Percentiles rank a stretch among this genome's conserved stretches.
These are phyloP conservation scores for Candida qinlingensis DNA, from an alignment of 805 yeast species.

Conservation along the genomic window DNA sequence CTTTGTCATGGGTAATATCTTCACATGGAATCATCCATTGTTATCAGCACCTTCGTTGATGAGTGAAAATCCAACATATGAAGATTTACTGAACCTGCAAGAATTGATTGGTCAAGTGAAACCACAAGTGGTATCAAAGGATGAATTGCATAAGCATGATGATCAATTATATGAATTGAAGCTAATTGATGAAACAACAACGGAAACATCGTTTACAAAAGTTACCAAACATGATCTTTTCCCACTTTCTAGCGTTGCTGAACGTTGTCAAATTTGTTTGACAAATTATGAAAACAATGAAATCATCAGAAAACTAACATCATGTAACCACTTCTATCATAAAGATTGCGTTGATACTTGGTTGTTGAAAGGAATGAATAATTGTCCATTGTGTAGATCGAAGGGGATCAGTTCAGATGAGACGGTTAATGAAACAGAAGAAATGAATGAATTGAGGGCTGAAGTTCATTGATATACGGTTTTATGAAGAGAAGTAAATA, in stretches of 20 bases:
- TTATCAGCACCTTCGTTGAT: slow-evolving; percentile 41
- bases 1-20: slow-evolving; percentile 54
- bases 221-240: not conserved
- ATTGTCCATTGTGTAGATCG: slow-evolving; percentile 54
- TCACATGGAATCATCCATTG: slow-evolving; percentile 43
- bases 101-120: slow-evolving; percentile 42
- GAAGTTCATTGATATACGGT: no score
- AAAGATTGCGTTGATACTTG: slow-evolving; percentile 53
- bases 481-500: no score
- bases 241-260: not conserved
- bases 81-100: slow-evolving; percentile 43
- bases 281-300: slow-evolving; percentile 43
- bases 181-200: not conserved
- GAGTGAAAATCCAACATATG: slow-evolving; percentile 46
- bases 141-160: slow-evolving; percentile 37
- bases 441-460: no score
- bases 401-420: slow-evolving; percentile 29
- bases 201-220: slow-evolving; percentile 1
- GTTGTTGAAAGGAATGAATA: slow-evolving; percentile 47
- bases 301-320: slow-evolving; percentile 36
- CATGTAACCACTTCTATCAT: slow-evolving; percentile 51
- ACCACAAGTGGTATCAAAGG: slow-evolving; percentile 37
- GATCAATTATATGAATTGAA: slow-evolving; percentile 25
- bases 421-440: no score
- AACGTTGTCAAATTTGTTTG: slow-evolving; percentile 47